Evolutionary conservation across 2,329 filamentous ascomycete genomes (phyloP), one percentile per base, ranked within the genome.

Genomic region (Exophiala sp.): DNA sequence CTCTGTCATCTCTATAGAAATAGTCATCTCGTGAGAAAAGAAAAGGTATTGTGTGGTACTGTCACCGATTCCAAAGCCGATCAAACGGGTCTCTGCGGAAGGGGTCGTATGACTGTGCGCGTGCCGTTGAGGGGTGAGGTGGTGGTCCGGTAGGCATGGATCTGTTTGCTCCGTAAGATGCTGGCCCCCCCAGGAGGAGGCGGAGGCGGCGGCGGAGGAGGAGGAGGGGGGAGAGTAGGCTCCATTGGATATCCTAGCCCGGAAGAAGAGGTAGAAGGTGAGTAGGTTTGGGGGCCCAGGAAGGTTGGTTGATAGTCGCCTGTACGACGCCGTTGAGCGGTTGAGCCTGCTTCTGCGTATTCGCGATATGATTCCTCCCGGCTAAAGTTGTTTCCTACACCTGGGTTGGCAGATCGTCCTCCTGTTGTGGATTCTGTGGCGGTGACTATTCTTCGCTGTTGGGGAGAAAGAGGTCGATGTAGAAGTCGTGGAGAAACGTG

Each of bases 381-480:
- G 32, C 23, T 34, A 11, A 48, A 30, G 29, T 42, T 39, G 35
- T 46, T 43, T 42, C 53, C 56, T 13, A 46, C 23, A 6, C 29
- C 29, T 7, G 7, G 6, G 11, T 27, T 27, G 24, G 24, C 24
- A 27, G n/a, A n/a, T n/a, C 27, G 18, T 13, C 40, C 46, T 43
- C 51, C 43, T 13, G 43, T 21, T 42, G 39, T 46, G 9, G 40
- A 29, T 27, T 10, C 24, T 27, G 44, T 29, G 13, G 16, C 39
- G 37, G 44, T 27, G 18, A 24, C 34, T 10, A 38, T 23, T 46
- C 50, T 47, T 21, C 52, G 53, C 13, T 50, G 43, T 23, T 40
- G 53, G 19, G 58, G 58, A 24, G 57, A 60, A 24, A 54, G 51
- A 29, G 63, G 60, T 35, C 63, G 57, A 10, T 56, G 49, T 16